Evolutionary conservation across 169 alveolate species (phyloP), one percentile per base, ranked within the genome.

Genomic region (Plasmodium gonderi): DNA sequence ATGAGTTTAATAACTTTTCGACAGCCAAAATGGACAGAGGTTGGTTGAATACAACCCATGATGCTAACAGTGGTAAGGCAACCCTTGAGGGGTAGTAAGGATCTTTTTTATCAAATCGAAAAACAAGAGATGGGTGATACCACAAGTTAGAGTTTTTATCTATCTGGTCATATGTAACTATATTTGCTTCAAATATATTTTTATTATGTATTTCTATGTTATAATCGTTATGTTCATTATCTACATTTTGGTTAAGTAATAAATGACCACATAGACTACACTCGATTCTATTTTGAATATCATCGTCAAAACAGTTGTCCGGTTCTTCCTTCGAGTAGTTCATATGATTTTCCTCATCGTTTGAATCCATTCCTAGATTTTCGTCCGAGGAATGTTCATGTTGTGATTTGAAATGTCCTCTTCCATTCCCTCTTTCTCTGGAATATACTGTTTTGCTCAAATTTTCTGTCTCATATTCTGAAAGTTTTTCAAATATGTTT

Each of bases 1-100:
- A 87, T 5, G 89, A 75, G 45, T 95, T 91, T 80, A 97, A 81
- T 45, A 97, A 94, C 44, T 87, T 95, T 54, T 94, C 95, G 11
- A 97, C 92, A 36, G 98, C 97, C 47, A 90, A 85, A 23, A 97
- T 91, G 26, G 99, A 96, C 23, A 97, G 95, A 9, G 98, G 98
- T 90, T 95, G 96, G 76, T 97, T 97, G 91, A 96, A 97, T 33
- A 97, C 97, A 49, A 96, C 94, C 97, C 98, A 96, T 7, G 98
- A 97, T 40, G 98, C 97, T 49, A 97, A 89, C 9, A 97, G 94
- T 12, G 99, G 98, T 85, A 96, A 80, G 17, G 98, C 98, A 76
- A 97, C 97, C 81, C 96, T 97, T 17, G 97, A 95, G 1, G 98
- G 99, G 81, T 97, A 97, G 85, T 96, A 97, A 5, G 99, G 98